Base-by-base conservation (phyloP, 2,329 filamentous ascomycete species). In the Cladophialophora exuberans region DNA sequence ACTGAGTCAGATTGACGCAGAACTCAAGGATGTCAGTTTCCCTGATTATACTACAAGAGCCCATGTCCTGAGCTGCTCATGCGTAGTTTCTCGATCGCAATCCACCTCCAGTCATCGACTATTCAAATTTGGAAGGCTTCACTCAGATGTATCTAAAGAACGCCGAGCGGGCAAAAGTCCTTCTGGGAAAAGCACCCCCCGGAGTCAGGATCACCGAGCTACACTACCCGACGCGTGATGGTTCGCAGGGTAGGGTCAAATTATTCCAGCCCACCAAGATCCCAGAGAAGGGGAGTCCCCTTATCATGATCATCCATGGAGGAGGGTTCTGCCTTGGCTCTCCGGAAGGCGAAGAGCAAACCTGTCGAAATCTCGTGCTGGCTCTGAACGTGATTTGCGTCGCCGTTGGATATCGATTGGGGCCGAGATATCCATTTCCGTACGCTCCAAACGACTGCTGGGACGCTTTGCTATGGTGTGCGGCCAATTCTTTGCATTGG, bases 291-390 rank as follows among this genome's bases (percentile, higher is more conserved):
- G 47, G 22, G 5, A 46, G 50, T 31, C 57, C 62, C 2, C 46
- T 65, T 3, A 36, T 65, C 20, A 41, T 65, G 9, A 15, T 61
- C 5, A 35, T 60, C 33, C 64, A 66, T 33, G 64, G 61, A 18
- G 64, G 64, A 22, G 64, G 64, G 2, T 65, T 62, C 53, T 62
- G 59, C 26, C 28, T 64, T 17, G 64, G 64, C 23, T 41, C 36
- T 10, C 57, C 62, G 2, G 62, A 64, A 18, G 51, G 54, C 17
- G 62, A 65, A 35, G 54, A 59, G 28, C 52, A 54, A 13, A 56
- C 44, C 6, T 52, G 47, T 39, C 57, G 58, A 10, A 53, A 53
- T 31, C 25, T 64, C 22, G 60, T 60, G 3, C 48, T 42, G 18
- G 52, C 57, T 10, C 54, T 60, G 25, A 39, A 41, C 33, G 57